Percentiles rank a stretch among this genome's conserved stretches.
These are phyloP conservation scores for Termitomyces sp. DNA, from an alignment of 768 basidiomycete genomes.

Conservation along the genomic window DNA sequence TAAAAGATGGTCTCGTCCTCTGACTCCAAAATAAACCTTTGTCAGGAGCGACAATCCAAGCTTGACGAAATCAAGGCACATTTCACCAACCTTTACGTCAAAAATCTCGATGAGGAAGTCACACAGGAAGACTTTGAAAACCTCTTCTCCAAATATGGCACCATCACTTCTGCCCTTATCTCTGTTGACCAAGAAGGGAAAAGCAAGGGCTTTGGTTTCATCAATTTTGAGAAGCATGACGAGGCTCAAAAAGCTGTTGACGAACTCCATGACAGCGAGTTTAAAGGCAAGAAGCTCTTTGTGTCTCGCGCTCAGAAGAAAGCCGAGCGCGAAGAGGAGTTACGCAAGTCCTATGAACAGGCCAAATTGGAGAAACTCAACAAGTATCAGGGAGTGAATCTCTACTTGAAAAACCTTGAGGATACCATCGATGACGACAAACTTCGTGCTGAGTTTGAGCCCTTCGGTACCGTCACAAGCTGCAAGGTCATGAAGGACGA, in stretches of 20 bases:
- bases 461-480: constrained; percentile 95
- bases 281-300: constrained; percentile 85
- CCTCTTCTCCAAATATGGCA: constrained; percentile 73
- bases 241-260: constrained; percentile 90
- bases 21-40: not conserved
- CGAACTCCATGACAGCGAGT: constrained; percentile 77
- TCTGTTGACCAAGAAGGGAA: constrained; percentile 82
- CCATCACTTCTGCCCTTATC: constrained; percentile 84
- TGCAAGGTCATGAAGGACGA: constrained; percentile 99
- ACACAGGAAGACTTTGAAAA: constrained; percentile 81
- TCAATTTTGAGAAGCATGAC: constrained; percentile 93
- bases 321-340: constrained; percentile 94
- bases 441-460: constrained; percentile 92
- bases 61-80: constrained; percentile 96
- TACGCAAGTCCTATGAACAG: constrained; percentile 89
- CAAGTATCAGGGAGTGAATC: constrained; percentile 98
- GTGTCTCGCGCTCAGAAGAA: constrained; percentile 98
- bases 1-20: not conserved
- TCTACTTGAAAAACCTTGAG: constrained; percentile 99
- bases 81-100: constrained; percentile 98
- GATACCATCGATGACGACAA: constrained; percentile 98
- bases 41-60: constrained; percentile 93
- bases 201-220: constrained; percentile 97
- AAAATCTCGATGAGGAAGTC: constrained; percentile 87
- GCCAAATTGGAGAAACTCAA: constrained; percentile 95